Evolutionary conservation across 228 moss, liverwort and hornwort species (phyloP).

Genomic region (Sphagnum magellanicum): DNA sequence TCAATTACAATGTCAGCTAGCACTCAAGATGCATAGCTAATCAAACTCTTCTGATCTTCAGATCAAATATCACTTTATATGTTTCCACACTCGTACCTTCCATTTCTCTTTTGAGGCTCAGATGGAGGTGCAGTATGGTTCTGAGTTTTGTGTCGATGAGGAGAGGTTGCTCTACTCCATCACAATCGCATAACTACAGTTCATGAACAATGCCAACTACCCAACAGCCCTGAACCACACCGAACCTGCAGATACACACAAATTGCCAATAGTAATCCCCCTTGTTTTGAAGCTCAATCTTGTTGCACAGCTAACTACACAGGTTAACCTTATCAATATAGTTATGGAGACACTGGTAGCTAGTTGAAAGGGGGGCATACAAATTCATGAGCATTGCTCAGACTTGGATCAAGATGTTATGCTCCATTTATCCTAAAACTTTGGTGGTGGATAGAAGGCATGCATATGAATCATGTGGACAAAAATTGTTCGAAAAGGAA

Average conservation of each 20-base stretch:
- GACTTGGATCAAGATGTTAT: neutral
- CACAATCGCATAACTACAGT: conserved; percentile 64
- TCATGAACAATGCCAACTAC: conserved; percentile 96
- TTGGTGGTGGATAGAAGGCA: no score
- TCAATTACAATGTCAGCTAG: conserved; percentile 83
- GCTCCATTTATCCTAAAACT: no score
- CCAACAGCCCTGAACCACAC: conserved; percentile 74
- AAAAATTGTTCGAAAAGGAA: no score
- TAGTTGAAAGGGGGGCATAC: neutral
- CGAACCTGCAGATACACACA: conserved; percentile 42
- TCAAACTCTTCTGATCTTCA: no score
- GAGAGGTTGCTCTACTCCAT: conserved; percentile 65
- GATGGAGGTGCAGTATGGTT: conserved; percentile 68
- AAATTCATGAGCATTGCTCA: neutral
- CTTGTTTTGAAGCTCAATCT: no score
- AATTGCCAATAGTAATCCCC: no score
- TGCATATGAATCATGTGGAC: no score
- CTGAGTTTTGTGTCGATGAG: conserved; percentile 94
- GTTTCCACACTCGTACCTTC: conserved; percentile 29
- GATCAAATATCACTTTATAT: no score
- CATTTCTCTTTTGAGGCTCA: conserved; percentile 90
- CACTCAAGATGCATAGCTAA: neutral
- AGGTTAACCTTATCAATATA: no score
- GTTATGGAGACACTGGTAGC: no score
- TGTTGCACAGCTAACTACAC: no score